Base-by-base conservation (phyloP, 768 basidiomycete genomes). In the Phallus indusiatus region DNA sequence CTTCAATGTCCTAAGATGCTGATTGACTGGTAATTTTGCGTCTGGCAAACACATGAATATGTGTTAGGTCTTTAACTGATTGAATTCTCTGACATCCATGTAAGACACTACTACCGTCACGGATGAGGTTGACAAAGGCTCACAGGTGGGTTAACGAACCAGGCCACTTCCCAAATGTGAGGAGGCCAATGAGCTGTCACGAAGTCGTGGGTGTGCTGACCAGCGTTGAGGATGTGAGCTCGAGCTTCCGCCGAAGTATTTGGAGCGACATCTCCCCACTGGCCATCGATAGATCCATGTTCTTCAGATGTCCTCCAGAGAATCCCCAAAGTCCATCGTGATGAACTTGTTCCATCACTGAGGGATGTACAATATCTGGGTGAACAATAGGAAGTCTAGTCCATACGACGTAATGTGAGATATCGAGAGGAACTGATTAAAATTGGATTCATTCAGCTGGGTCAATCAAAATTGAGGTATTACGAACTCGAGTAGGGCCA, bases 101-200 rank as follows among this genome's bases (percentile, higher is more conserved):
- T 53, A 47, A 61, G 52, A 55, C 47, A 54, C 53, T 35, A 60
- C 60, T 3, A n/a, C 24, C 54, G 28, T n/a, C n/a, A n/a, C 18
- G 5, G 22, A 20, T 17, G 33, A 34, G 5, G 55, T 12, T 60
- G 21, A 46, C 52, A 17, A 28, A 53, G 5, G 71, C 86, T 67
- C 65, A 93, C 90, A 53, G 85, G 88, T 47, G 90, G 90, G 67
- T 93, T 93, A 47, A 90, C 86, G 66, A 92, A 92, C 91, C 91
- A 94, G 1, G 88, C 88, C 0, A 89, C 90, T 71, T 94, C 91
- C 90, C 88, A 94, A n/a, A 80, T 78, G 5, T 66, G 68, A 66
- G 90, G 87, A 17, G 66, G 64, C 91, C 91, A 93, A 52, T 81
- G 73, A 52, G 74, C 75, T 67, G 71, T 75, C 12, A 94, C 79